phyloP scores from a whole-genome alignment of 2,329 filamentous ascomycete species.

The Cladosporium sp. region DNA sequence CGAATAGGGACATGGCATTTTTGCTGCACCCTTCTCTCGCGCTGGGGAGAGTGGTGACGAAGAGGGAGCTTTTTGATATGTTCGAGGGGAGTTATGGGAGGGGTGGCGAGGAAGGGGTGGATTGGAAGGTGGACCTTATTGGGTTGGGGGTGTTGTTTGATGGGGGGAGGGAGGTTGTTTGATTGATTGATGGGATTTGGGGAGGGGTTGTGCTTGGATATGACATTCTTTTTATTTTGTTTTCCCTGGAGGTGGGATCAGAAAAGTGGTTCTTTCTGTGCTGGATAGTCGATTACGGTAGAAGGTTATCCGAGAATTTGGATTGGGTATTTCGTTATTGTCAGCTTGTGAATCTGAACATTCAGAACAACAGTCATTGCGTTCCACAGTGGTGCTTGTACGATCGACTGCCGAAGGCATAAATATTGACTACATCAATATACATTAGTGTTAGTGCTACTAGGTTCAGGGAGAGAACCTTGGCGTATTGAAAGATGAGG shows the following conservation, averaged over 20 bases:
- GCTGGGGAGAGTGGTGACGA: not conserved
- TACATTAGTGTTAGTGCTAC: too few relatives aligned
- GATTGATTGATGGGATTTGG: too few relatives aligned
- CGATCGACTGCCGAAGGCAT: not conserved
- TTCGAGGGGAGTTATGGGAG: not conserved
- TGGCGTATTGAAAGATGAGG: not conserved
- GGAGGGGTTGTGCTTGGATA: too few relatives aligned
- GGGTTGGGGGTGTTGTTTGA: not conserved
- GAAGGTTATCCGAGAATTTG: not conserved
- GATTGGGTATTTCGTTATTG: not conserved
- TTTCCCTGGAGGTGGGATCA: too few relatives aligned
- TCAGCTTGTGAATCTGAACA: not conserved
- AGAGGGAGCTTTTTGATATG: not conserved
- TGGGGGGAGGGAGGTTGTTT: not conserved
- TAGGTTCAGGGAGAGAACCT: not conserved
- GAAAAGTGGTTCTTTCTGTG: not conserved
- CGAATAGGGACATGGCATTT: not conserved
- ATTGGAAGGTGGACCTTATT: not conserved
- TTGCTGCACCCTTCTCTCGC: not conserved
- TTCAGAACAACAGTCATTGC: not conserved
- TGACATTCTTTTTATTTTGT: too few relatives aligned
- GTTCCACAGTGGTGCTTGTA: not conserved
- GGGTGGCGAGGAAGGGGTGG: not conserved
- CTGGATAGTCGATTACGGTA: not conserved
- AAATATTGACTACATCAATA: not conserved